Conservation (phyloP, 2,329 filamentous ascomycete species). For the Paracoccidioides lutzii region DNA sequence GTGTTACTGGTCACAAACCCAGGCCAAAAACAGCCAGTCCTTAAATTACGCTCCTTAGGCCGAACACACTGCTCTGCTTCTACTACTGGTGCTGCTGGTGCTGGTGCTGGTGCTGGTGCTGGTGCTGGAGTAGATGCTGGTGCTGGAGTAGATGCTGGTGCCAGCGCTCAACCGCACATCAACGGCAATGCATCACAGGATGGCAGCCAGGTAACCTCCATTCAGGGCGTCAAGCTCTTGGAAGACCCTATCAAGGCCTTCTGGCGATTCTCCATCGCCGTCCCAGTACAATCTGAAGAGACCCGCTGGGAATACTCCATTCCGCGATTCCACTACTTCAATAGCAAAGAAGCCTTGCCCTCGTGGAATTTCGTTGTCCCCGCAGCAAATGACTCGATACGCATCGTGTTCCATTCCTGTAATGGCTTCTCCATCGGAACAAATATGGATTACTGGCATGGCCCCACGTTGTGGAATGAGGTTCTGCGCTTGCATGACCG, state of each 20-base stretch:
- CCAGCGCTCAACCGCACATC: neutral
- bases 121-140: too few species aligned
- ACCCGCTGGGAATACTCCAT: conserved; percentile 68
- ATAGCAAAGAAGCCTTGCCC: conserved; percentile 42
- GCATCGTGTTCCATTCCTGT: conserved; percentile 57
- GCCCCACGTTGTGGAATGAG: conserved; percentile 52
- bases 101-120: too few species aligned
- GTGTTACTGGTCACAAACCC: conserved; percentile 71
- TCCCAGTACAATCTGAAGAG: conserved; percentile 59
- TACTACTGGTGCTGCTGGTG: too few species aligned
- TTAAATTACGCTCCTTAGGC: conserved; percentile 36
- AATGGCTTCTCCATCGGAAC: conserved; percentile 57
- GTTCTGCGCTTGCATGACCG: conserved; percentile 47
- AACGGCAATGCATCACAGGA: conserved; percentile 8
- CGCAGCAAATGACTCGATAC: conserved; percentile 50
- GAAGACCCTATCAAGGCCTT: conserved; percentile 47
- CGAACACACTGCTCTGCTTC: neutral
- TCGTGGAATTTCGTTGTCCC: conserved; percentile 44
- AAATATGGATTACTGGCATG: conserved; percentile 49
- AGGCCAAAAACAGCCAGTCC: conserved; percentile 48
- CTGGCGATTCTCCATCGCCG: conserved; percentile 45
- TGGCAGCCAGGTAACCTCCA: conserved; percentile 14
- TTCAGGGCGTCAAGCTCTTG: conserved; percentile 45
- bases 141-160: neutral
- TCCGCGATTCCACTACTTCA: conserved; percentile 49